Base-by-base conservation (phyloP, 2,329 filamentous ascomycete genomes). In the Penicillium verrucosum region DNA sequence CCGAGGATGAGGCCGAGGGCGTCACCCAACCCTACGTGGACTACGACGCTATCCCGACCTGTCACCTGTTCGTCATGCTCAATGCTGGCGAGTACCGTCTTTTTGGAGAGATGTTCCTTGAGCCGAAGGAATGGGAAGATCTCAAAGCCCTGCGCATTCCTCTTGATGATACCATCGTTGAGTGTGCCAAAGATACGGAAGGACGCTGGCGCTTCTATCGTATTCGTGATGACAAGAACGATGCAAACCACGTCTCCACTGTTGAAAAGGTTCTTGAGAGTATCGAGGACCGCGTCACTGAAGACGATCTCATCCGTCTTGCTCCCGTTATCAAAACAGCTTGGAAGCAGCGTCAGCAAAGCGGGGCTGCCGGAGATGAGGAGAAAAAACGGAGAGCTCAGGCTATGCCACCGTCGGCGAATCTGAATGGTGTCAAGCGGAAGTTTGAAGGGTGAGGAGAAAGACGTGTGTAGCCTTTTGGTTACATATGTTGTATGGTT, bases 211-310 rank as follows among this genome's bases (percentile, higher is more conserved):
- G 92, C 56, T 90, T 90, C 72, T 88, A 94, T 65, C 86, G 92
- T 30, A 93, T 97, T 74, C 84, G 94, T 51, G 92, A 97, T 68
- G 94, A 99, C 75, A 99, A 99, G 77, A 80, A 81, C 29, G 89
- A 96, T 64, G 92, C 90, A 0, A 99, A 99, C 68, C 92, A 97
- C 74, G 88, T 89, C 58, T 86, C 80, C 18, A 93, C 90, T 0
- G 90, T 97, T 1, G 80, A 86, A 27, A 95, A 89, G 70, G 94
- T 99, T 4, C 82, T 97, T 57, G 88, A 93, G 62, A 96, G 90
- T 73, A 97, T 99, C 65, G 82, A 86, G 59, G 91, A 97, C 68
- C 86, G 86, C 1, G 91, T 99, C 11, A 89, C 85, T 0, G 86
- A 96, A 74, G 81, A 89, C 56, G 92, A 99, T 69, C 80, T 99